phyloP scores from a whole-genome alignment of 805 yeast genomes.

The Kuraishia hungarica region DNA sequence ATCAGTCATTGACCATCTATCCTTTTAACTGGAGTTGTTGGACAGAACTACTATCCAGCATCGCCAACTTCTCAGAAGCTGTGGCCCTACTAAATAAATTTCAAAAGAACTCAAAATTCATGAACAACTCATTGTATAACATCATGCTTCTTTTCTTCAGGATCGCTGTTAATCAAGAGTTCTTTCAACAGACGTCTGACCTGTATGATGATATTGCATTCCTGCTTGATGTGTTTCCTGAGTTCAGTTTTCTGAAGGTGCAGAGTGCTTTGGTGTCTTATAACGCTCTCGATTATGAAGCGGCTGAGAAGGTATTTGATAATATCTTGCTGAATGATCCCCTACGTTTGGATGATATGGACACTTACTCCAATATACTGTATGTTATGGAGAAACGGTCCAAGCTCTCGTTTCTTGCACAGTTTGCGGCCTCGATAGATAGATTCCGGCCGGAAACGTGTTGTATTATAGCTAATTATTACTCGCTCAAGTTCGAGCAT shows the following conservation, averaged over 20 bases:
- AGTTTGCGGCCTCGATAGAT: conserved; percentile 73
- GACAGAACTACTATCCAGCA: conserved; percentile 64
- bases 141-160: conserved; percentile 44
- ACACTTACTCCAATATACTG: conserved; percentile 86
- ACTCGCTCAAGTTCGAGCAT: conserved; percentile 86
- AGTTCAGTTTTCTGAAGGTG: conserved; percentile 62
- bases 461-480: conserved; percentile 89
- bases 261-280: conserved; percentile 80
- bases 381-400: conserved; percentile 88
- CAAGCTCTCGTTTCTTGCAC: conserved; percentile 81
- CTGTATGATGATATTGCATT: conserved; percentile 40
- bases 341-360: conserved; percentile 81
- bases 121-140: conserved; percentile 17
- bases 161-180: conserved; percentile 65
- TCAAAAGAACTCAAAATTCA: conserved; percentile 24
- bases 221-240: conserved; percentile 54
- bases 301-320: conserved; percentile 76
- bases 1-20: conserved; percentile 52
- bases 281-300: conserved; percentile 76
- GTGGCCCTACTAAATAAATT: conserved; percentile 27
- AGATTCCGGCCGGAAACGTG: conserved; percentile 90
- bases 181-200: conserved; percentile 56
- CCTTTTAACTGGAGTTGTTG: conserved; percentile 95
- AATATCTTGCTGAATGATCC: conserved; percentile 69
- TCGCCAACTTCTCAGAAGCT: conserved; percentile 57